Evolutionary conservation across 2,329 filamentous ascomycete genomes (phyloP).

Genomic region (Sporothrix inflata): DNA sequence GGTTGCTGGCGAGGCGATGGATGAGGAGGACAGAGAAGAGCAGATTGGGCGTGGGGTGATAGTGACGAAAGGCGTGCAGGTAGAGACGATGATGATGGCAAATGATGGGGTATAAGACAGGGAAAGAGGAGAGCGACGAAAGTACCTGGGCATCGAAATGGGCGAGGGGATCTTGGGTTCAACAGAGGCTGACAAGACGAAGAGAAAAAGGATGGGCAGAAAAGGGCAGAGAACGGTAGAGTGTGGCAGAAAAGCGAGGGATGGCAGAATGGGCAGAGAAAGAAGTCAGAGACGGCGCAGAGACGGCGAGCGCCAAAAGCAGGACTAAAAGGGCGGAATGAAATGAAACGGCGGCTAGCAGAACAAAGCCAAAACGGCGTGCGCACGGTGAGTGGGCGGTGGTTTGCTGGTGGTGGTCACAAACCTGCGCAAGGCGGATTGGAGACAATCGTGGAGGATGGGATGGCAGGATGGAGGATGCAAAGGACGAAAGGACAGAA

Average conservation of each 20-base stretch:
- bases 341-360: constrained; percentile 28
- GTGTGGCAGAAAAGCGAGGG: background rate
- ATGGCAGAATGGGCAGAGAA: background rate
- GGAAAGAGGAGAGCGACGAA: background rate
- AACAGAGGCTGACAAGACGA: background rate
- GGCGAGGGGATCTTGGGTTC: background rate
- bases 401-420: background rate
- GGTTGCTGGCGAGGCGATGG: constrained; percentile 10
- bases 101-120: background rate
- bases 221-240: background rate
- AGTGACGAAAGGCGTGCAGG: background rate
- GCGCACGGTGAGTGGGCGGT: background rate
- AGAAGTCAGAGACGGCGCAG: background rate
- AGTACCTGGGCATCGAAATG: background rate
- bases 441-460: background rate
- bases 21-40: background rate
- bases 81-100: background rate
- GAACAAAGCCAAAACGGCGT: background rate
- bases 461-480: background rate
- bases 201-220: background rate
- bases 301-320: background rate
- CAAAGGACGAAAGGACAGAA: background rate
- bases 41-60: background rate
- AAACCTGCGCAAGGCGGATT: constrained; percentile 3
- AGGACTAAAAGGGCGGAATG: constrained; percentile 6